Evolutionary conservation across 2,329 filamentous ascomycete species (phyloP).

Genomic region (Tolypocladium album): DNA sequence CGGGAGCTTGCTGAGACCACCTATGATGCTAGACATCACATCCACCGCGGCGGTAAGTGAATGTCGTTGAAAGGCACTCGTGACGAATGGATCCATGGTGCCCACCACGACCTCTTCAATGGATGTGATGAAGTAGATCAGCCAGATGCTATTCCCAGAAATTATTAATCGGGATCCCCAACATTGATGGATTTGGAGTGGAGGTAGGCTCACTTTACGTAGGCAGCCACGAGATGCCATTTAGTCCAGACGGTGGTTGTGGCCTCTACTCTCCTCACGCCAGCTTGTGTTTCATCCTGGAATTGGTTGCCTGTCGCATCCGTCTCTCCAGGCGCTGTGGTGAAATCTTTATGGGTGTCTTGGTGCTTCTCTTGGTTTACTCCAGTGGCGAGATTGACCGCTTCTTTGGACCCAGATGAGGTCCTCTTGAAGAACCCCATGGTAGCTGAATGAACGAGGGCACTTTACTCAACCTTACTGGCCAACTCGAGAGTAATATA

Average conservation of each 20-base stretch:
- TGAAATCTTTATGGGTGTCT: neutral
- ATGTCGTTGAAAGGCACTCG: conserved; percentile 39
- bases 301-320: neutral
- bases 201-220: conserved; percentile 24
- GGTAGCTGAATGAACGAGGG: neutral
- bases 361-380: neutral
- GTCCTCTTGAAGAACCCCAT: neutral
- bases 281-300: conserved; percentile 26
- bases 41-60: conserved; percentile 41
- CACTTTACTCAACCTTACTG: neutral
- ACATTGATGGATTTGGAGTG: neutral
- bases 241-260: conserved; percentile 24
- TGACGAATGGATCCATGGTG: conserved; percentile 35
- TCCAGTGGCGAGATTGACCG: neutral
- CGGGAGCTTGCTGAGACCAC: conserved; percentile 52
- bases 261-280: conserved; percentile 36
- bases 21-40: conserved; percentile 43
- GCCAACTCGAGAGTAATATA: neutral
- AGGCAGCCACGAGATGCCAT: conserved; percentile 29
- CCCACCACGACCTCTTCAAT: conserved; percentile 25
- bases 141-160: conserved; percentile 23
- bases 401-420: neutral
- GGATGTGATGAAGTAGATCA: conserved; percentile 27
- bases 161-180: neutral
- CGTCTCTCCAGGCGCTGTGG: neutral